phyloP scores from a whole-genome alignment of 2,329 filamentous ascomycete species.

The Volutella citrinella region DNA sequence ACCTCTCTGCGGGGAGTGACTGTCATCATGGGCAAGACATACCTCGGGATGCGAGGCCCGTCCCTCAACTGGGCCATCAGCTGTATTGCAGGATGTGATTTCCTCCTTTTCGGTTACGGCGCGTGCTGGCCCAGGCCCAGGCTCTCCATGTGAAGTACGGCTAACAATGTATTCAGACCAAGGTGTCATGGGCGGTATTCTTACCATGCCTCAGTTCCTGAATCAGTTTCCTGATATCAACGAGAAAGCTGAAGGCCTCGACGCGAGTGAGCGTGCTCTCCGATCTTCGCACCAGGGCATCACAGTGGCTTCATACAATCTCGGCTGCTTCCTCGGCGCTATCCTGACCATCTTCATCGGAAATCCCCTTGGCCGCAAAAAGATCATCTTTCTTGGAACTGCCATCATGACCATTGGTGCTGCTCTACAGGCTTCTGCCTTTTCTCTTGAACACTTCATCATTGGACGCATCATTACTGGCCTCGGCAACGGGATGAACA shows the following conservation, averaged over 20 bases:
- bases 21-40: constrained; percentile 37
- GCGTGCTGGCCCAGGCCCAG: constrained; percentile 18
- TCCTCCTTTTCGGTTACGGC: constrained; percentile 61
- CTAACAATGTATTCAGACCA: too few species aligned
- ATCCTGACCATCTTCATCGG: constrained; percentile 65
- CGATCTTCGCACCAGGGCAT: constrained; percentile 54
- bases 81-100: constrained; percentile 70
- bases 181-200: constrained; percentile 72
- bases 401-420: constrained; percentile 57
- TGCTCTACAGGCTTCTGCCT: constrained; percentile 55
- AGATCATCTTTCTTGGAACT: constrained; percentile 58
- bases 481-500: constrained; percentile 55
- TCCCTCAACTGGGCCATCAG: constrained; percentile 67
- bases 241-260: constrained; percentile 38
- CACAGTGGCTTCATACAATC: constrained; percentile 53
- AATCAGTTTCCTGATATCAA: constrained; percentile 53
- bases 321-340: constrained; percentile 62
- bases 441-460: constrained; percentile 53
- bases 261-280: constrained; percentile 30
- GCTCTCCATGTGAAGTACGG: too few species aligned
- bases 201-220: constrained; percentile 63
- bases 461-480: constrained; percentile 58
- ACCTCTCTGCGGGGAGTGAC: too few species aligned
- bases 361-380: constrained; percentile 58
- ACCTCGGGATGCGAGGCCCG: constrained; percentile 64